These are phyloP conservation scores for Musa troglodytarum DNA, from an alignment of 176 grass and related monocot species.

Conservation along the genomic window DNA sequence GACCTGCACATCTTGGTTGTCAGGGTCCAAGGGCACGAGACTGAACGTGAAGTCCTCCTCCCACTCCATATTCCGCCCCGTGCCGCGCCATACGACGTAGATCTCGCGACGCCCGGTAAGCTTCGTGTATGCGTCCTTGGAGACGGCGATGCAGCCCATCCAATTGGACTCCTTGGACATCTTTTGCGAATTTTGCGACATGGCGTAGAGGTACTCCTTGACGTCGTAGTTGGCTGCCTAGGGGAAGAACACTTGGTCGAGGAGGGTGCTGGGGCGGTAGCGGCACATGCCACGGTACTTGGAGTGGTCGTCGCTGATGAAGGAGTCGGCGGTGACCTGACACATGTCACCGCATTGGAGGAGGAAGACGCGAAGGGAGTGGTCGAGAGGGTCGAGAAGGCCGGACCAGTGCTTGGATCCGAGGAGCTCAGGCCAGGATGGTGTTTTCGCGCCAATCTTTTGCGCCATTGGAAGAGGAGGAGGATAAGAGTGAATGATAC, in stretches of 20 bases:
- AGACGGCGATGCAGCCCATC: slow-evolving; percentile 77
- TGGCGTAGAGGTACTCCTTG: slow-evolving; percentile 69
- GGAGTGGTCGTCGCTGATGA: slow-evolving; percentile 46
- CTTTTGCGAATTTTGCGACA: slow-evolving; percentile 11
- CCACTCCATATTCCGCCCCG: neutral
- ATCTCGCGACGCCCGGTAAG: slow-evolving; percentile 22
- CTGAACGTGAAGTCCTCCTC: neutral
- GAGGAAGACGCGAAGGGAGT: slow-evolving; percentile 41
- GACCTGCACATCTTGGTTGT: slow-evolving; percentile 14
- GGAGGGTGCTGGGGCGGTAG: slow-evolving; percentile 30
- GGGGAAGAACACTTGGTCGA: slow-evolving; percentile 29
- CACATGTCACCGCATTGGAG: slow-evolving; percentile 65
- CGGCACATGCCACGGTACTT: slow-evolving; percentile 45
- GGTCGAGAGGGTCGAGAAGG: slow-evolving; percentile 46
- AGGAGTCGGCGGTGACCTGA: slow-evolving; percentile 57
- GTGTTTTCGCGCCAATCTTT: neutral
- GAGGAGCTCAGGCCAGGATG: slow-evolving; percentile 41
- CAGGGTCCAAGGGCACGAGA: slow-evolving; percentile 9
- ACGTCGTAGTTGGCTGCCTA: slow-evolving; percentile 37
- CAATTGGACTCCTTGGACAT: slow-evolving; percentile 48
- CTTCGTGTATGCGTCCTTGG: slow-evolving; percentile 11
- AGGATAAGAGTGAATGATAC: too few relatives aligned
- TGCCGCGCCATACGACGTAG: slow-evolving; percentile 29
- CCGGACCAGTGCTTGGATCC: slow-evolving; percentile 40
- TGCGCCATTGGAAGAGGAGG: too few relatives aligned